Base-by-base conservation (phyloP, 176 grass and related monocot species). In the Luzula sylvatica region DNA sequence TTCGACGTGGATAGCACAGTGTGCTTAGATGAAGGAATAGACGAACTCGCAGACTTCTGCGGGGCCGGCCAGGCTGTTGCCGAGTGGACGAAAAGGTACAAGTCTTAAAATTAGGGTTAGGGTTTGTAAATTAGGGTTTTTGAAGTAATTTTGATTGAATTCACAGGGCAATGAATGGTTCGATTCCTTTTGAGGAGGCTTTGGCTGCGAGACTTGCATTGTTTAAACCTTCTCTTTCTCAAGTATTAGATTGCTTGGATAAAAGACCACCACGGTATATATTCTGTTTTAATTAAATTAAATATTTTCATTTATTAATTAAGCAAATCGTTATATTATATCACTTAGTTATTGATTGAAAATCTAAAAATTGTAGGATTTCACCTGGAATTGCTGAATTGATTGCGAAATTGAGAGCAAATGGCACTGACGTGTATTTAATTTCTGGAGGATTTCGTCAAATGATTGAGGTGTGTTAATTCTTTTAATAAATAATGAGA, bases 1-100 rank as follows among this genome's bases (percentile, higher is more conserved):
- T 96, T 89, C 8, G 77, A 96, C 74, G 90, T 96, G 1, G 90
- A 96, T 61, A 96, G 90, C 67, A 96, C 85, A 1, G 74, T 89
- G 32, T 82, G 86, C 64, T 24, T 89, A 40, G 85, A 96, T 41
- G 85, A 96, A 61, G 92, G 85, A 53, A 96, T 89, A 1, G 81
- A 96, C 52, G 92, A 89, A 58, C 84, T 89, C 22, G 81, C 85
- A 1, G 78, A 86, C 54, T 96, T 96, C 44, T 89, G 78, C 4
- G 85, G 81, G 5, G 81, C 81, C 23, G 81, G 90, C 38, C 74
- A 71, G 52, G 84, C 78, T 39, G 92, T 96, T 15, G 85, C 84
- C 5, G 85, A 89, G 42, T 96, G 92, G 92, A 88, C 84, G 22
- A 61, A 66, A 21, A 88, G 69, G 84, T 89, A 35, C 30, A 4